Conservation (phyloP, 208 protist genomes). For the Trypanosoma caninum region DNA sequence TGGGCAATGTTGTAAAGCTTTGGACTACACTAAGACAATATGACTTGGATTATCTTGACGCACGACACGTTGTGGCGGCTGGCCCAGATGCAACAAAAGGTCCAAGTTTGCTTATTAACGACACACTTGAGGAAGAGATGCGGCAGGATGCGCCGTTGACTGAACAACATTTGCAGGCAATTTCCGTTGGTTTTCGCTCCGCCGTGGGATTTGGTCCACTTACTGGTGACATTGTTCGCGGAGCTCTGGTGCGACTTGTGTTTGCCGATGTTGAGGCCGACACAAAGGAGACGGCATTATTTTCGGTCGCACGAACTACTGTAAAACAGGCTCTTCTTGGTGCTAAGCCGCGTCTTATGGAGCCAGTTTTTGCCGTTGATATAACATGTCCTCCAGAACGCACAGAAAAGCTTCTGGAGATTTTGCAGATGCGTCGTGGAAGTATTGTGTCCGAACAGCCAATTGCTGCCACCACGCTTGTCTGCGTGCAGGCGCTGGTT, state of each 20-base stretch:
- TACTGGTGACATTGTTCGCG: slow-evolving; percentile 93
- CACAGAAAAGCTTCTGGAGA: slow-evolving; percentile 75
- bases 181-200: slow-evolving; percentile 74
- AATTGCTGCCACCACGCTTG: slow-evolving; percentile 96
- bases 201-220: slow-evolving; percentile 93
- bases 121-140: slow-evolving; percentile 88
- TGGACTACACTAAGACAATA: slow-evolving; percentile 77
- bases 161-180: slow-evolving; percentile 92
- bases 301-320: slow-evolving; percentile 89
- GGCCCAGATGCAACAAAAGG: slow-evolving; percentile 83
- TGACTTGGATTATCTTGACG: slow-evolving; percentile 96
- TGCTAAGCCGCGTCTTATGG: slow-evolving; percentile 96
- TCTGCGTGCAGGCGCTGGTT: slow-evolving; percentile 92
- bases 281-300: slow-evolving; percentile 43
- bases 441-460: slow-evolving; percentile 87
- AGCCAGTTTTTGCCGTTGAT: slow-evolving; percentile 97
- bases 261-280: slow-evolving; percentile 43
- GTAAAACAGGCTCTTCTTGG: slow-evolving; percentile 95
- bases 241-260: slow-evolving; percentile 48
- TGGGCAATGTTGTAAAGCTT: slow-evolving; percentile 20
- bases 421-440: slow-evolving; percentile 91
- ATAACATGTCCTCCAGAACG: slow-evolving; percentile 89
- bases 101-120: slow-evolving; percentile 97
- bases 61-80: slow-evolving; percentile 93
- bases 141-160: slow-evolving; percentile 30